These are phyloP conservation scores for Pyrenophora tritici-repentis DNA, from an alignment of 2,329 filamentous ascomycete genomes.

Conservation along the genomic window DNA sequence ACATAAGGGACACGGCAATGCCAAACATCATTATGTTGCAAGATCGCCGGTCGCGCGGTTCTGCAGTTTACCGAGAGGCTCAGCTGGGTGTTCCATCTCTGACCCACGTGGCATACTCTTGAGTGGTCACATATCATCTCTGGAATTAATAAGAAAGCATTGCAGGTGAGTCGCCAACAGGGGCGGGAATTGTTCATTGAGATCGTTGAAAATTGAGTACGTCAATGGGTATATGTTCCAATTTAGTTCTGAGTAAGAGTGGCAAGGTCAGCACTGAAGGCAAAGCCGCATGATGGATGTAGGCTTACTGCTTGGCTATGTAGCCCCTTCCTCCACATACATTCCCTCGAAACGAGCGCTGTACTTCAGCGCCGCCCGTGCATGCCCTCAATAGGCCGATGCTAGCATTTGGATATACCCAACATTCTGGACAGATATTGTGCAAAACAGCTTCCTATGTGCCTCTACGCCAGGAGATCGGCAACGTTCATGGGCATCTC, in stretches of 20 bases:
- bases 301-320: slow-evolving; percentile 38
- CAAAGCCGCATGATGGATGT: neutral
- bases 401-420: neutral
- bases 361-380: slow-evolving; percentile 4
- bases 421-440: neutral
- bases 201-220: slow-evolving; percentile 1
- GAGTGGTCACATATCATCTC: no score
- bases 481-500: slow-evolving; percentile 95
- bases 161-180: neutral
- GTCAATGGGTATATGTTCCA: slow-evolving; percentile 6
- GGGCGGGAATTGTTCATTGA: neutral
- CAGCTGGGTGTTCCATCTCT: no score
- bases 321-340: slow-evolving; percentile 46
- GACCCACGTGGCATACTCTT: no score
- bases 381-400: neutral
- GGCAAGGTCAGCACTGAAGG: slow-evolving; percentile 2
- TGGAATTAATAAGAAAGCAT: neutral
- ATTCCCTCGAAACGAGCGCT: slow-evolving; percentile 25
- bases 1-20: no score
- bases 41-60: no score
- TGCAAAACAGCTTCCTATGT: neutral
- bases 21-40: no score
- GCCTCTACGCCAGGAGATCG: slow-evolving; percentile 37
- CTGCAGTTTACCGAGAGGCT: no score
- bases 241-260: slow-evolving; percentile 10